Evolutionary conservation across 495 filamentous ascomycete species (phyloP).

Genomic region (Hamigera avellanea): DNA sequence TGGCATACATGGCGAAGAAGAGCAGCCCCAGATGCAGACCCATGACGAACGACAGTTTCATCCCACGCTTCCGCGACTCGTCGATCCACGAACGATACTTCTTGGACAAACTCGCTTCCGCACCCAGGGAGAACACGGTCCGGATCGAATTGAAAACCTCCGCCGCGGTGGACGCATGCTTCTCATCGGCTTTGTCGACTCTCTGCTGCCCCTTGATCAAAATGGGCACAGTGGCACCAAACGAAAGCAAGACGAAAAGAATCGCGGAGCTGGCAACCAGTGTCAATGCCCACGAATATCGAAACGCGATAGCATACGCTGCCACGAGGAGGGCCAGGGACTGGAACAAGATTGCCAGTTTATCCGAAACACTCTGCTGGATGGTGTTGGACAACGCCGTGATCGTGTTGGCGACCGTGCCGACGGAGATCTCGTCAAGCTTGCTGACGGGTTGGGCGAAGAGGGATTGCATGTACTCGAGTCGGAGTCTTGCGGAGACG

Average conservation of each 20-base stretch:
- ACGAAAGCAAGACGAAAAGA: slow-evolving; percentile 26
- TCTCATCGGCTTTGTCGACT: slow-evolving; percentile 16
- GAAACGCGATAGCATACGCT: slow-evolving; percentile 39
- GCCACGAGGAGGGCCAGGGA: slow-evolving; percentile 36
- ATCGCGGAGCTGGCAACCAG: slow-evolving; percentile 28
- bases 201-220: slow-evolving; percentile 27
- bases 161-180: slow-evolving; percentile 33
- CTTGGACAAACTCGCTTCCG: slow-evolving; percentile 21
- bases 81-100: slow-evolving; percentile 42
- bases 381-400: slow-evolving; percentile 52
- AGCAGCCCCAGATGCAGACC: slow-evolving; percentile 10
- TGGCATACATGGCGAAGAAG: slow-evolving; percentile 30
- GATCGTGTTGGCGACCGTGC: slow-evolving; percentile 42
- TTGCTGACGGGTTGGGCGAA: slow-evolving; percentile 21
- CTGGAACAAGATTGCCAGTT: slow-evolving; percentile 37
- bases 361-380: slow-evolving; percentile 56
- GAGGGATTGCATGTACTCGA: slow-evolving; percentile 20
- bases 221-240: slow-evolving; percentile 17
- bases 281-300: slow-evolving; percentile 36
- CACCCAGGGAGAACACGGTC: slow-evolving; percentile 43
- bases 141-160: slow-evolving; percentile 37
- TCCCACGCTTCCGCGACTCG: slow-evolving; percentile 42
- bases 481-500: slow-evolving; percentile 17
- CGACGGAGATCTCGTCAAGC: slow-evolving; percentile 20
- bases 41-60: slow-evolving; percentile 14